Evolutionary conservation across 306 rosid species (phyloP).

Genomic region (Prunus davidiana): DNA sequence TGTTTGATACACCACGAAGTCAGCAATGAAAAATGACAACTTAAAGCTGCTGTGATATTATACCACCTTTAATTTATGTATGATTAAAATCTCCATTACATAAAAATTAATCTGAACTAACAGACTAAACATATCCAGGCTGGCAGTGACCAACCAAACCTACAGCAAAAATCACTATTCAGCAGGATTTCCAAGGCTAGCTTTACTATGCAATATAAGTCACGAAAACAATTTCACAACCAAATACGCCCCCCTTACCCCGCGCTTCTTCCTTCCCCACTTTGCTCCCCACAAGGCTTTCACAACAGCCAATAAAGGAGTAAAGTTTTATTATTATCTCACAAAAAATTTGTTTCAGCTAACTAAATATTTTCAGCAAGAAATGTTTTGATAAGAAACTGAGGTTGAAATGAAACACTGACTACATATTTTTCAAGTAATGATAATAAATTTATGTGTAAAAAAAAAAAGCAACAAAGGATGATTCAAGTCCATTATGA

Average conservation of each 20-base stretch:
- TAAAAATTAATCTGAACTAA: neutral
- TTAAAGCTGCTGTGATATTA: neutral
- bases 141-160: neutral
- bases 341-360: neutral
- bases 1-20: neutral
- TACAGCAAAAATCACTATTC: neutral
- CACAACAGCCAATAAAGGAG: neutral
- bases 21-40: neutral
- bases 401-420: neutral
- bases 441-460: no score
- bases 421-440: neutral
- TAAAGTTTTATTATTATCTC: neutral
- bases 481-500: neutral
- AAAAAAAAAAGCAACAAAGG: neutral
- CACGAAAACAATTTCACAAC: slow-evolving; percentile 3
- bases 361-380: neutral
- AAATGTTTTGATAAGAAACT: neutral
- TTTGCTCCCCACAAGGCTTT: neutral
- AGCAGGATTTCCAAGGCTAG: neutral
- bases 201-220: neutral
- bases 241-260: neutral
- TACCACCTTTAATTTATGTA: neutral
- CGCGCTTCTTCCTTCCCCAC: neutral
- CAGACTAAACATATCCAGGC: neutral
- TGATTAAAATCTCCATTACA: neutral